Base-by-base conservation (phyloP, 2,329 filamentous ascomycete species). In the Aspergillus sp. region DNA sequence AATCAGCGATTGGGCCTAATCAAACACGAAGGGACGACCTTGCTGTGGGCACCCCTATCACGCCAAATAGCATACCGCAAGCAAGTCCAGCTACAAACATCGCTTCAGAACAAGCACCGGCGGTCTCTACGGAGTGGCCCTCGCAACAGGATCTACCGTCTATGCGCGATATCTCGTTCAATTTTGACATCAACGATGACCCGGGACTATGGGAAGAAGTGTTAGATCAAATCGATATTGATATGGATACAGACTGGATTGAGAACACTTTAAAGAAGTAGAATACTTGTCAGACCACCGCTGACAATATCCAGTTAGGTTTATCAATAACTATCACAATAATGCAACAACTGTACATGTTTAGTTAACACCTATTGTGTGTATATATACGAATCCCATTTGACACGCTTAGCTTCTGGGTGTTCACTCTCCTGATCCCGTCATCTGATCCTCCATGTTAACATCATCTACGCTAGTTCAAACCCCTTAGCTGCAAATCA, bases 241-340 rank as follows among this genome's bases (percentile, higher is more conserved):
- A 75, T 29, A 77, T 78, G 72, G 75, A 77, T 60, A 75, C 73
- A 6, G 77, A 77, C 58, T 77, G 74, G 75, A 73, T 73, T 61
- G 70, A 73, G 55, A 73, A 65, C 58, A 69, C 69, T 1, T 57
- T 73, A 39, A 65, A 67, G 51, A 64, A 67, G 57, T 71, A 61
- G 31, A 6, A 16, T 14, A 16, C 32, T 14, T 36, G 32, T 36
- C 26, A 29, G 4, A 2, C 7, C 6, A 29, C 11, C 4, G 4
- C 32, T 4, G 11, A 36, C 4, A 14, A 14, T 14, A 3, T 36
- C 12, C 5, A 12, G 1, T 14, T 1, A 4, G 12, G 32, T 11
- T 36, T 2, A 12, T 14, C 7, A 29, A 29, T 29, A 29, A 3
- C 26, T 7, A 29, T 7, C 26, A 9, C 26, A 7, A 9, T 29